Base-by-base conservation (phyloP, 495 filamentous ascomycete genomes). In the Aspergillus kassunensis region DNA sequence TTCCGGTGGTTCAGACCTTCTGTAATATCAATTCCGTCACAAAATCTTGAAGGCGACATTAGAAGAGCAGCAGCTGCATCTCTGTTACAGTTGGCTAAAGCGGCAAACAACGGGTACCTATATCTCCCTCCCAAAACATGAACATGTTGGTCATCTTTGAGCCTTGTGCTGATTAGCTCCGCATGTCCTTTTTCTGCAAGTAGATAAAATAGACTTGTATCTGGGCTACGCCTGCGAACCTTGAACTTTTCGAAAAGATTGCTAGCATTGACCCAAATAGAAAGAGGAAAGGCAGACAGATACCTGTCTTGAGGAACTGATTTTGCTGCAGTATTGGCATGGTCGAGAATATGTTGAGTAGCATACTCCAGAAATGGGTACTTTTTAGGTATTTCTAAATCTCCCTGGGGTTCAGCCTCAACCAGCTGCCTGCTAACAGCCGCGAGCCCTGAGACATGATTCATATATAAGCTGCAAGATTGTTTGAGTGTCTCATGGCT, bases 341-440 rank as follows among this genome's bases (percentile, higher is more conserved):
- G 78, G 29, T 63, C 56, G 10, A 81, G 61, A 6, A 80, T 49
- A 61, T 72, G 43, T 30, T 60, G 51, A 33, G 49, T 57, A 42
- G 76, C 72, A 58, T 80, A 81, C 53, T 72, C 54, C 2, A 78
- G 56, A 54, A 80, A 76, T 11, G 73, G 71, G 47, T 69, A 73
- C 21, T 56, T 54, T 5, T 47, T 20, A 23, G 48, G 56, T 53
- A 47, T 49, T 23, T 44, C 20, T 42, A 23, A n/a, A 36, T 45
- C 21, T 55, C 21, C 15, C 21, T 21, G 12, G 25, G 10, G 9
- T 42, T 42, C 16, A 27, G 7, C 16, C 11, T 9, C 27, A 8
- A 11, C 20, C 7, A n/a, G 11, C 19, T 27, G 11, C 21, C 11
- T 33, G 6, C 25, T 20, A 13, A 43, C 61, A 54, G 35, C 61